Evolutionary conservation across 73 alveolate species (phyloP).

Genomic region (Tetrahymena elliotti): DNA sequence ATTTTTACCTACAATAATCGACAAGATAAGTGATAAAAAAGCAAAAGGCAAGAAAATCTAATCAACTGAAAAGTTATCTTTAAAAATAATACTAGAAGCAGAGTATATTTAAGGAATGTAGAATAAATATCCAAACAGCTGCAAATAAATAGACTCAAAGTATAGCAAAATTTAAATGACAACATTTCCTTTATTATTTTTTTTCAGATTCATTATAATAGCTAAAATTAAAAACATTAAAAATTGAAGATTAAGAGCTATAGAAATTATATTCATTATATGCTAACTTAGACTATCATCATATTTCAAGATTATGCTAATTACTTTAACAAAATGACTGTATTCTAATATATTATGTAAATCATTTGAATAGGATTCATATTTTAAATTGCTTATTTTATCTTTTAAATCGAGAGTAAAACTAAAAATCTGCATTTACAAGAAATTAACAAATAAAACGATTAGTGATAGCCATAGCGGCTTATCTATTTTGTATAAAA

Average conservation of each 20-base stretch:
- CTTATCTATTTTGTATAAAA: not conserved
- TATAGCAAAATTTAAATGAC: not conserved
- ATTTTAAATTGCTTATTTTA: not conserved
- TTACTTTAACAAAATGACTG: not conserved
- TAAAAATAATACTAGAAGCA: not conserved
- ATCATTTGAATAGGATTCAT: not conserved
- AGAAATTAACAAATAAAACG: not conserved
- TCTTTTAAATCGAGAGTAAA: not conserved
- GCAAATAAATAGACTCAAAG: not conserved
- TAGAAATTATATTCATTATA: not conserved
- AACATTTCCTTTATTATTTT: not conserved
- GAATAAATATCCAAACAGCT: not conserved
- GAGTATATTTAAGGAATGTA: not conserved
- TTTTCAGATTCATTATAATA: not conserved
- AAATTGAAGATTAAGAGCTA: not conserved
- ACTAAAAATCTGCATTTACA: not conserved
- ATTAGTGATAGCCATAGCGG: not conserved
- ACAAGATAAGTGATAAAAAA: not conserved
- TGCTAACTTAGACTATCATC: not conserved
- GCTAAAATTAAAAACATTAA: not conserved
- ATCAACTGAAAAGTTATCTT: not conserved
- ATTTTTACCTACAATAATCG: not conserved
- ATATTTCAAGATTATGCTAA: not conserved
- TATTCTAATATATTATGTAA: not conserved
- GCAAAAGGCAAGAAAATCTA: not conserved